These are phyloP conservation scores for Candida easanensis DNA, from an alignment of 805 yeast genomes.

Conservation along the genomic window DNA sequence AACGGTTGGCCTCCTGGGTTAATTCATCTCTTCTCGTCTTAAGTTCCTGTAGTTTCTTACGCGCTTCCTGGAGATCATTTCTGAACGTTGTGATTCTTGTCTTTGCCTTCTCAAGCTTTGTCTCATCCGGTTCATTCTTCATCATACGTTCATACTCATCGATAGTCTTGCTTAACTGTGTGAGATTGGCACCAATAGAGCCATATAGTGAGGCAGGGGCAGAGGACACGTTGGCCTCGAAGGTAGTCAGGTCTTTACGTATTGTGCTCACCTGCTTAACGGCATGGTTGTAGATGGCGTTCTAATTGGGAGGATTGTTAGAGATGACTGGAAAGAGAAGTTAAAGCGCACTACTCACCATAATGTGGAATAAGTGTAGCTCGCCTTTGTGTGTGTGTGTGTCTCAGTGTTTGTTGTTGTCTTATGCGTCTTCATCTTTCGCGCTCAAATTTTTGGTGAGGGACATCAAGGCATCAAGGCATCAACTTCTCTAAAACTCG, in stretches of 20 bases:
- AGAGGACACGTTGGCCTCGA: conserved; percentile 62
- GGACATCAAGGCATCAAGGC: too few relatives aligned
- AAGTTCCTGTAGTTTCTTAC: conserved; percentile 32
- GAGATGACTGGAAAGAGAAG: background rate
- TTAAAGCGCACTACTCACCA: background rate
- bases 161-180: conserved; percentile 72
- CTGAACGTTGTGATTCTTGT: conserved; percentile 60
- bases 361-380: background rate
- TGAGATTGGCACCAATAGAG: conserved; percentile 74
- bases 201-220: conserved; percentile 78
- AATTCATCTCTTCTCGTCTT: conserved; percentile 34
- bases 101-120: conserved; percentile 53
- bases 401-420: background rate
- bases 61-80: conserved; percentile 31
- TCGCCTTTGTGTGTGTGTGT: too few relatives aligned
- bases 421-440: too few relatives aligned
- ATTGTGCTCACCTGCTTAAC: conserved; percentile 77
- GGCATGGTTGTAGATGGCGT: conserved; percentile 87
- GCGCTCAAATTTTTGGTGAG: background rate
- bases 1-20: conserved; percentile 39
- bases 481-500: too few relatives aligned
- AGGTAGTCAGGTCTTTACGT: conserved; percentile 61
- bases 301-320: conserved; percentile 37
- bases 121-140: conserved; percentile 54
- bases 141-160: conserved; percentile 61